Evolutionary conservation across 164 flowering plant genomes (phyloP).

Genomic region (Kalanchoe fedtschenkoi): DNA sequence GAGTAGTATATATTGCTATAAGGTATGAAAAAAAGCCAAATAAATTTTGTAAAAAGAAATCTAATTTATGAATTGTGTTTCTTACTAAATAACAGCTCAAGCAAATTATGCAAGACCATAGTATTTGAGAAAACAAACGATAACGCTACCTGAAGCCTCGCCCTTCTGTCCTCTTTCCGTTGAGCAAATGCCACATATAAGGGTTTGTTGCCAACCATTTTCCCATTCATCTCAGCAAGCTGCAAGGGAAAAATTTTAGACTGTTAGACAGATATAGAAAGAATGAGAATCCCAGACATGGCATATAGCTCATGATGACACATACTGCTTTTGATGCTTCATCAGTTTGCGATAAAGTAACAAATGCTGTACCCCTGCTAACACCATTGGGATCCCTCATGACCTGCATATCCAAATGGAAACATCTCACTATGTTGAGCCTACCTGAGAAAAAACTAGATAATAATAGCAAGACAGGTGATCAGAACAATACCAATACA

Average conservation of each 20-base stretch:
- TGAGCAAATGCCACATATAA: constrained; percentile 78
- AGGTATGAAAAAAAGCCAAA: too few relatives aligned
- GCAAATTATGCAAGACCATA: too few relatives aligned
- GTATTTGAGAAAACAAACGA: background rate
- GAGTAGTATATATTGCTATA: too few relatives aligned
- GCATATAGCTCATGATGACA: constrained; percentile 6
- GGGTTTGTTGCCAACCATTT: constrained; percentile 63
- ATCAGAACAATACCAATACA: background rate
- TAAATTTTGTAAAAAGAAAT: too few relatives aligned
- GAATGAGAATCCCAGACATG: background rate
- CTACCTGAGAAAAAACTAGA: background rate
- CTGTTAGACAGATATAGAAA: background rate
- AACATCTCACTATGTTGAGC: background rate
- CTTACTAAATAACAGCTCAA: too few relatives aligned
- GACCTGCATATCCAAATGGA: constrained; percentile 25
- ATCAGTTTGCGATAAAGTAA: constrained; percentile 68
- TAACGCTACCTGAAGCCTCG: constrained; percentile 49
- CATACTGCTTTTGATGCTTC: constrained; percentile 88
- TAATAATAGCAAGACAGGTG: background rate
- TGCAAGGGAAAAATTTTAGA: constrained; percentile 9
- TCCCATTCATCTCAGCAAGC: constrained; percentile 67
- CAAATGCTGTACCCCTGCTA: constrained; percentile 80
- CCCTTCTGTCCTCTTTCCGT: constrained; percentile 65
- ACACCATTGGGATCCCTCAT: constrained; percentile 76
- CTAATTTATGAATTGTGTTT: too few relatives aligned